Conservation (phyloP, 768 basidiomycete genomes). For the Boletus sp. region DNA sequence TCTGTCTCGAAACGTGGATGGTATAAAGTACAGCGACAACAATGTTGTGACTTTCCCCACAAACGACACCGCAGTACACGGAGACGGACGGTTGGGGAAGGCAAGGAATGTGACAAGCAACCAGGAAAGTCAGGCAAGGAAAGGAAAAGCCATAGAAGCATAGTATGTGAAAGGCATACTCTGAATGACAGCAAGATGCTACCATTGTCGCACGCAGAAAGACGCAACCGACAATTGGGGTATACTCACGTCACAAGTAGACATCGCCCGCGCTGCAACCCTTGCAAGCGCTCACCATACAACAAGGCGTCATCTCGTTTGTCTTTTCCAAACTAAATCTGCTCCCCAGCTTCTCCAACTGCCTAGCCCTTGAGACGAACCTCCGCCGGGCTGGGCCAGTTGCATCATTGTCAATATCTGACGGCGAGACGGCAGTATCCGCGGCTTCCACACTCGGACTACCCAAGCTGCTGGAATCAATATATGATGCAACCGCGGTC, state of each 20-base stretch:
- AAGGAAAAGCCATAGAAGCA: constrained; percentile 23
- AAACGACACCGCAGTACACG: constrained; percentile 7
- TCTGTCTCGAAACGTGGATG: constrained; percentile 12
- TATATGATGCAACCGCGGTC: constrained; percentile 25
- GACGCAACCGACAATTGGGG: neutral
- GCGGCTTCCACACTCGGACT: constrained; percentile 5
- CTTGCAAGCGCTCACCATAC: constrained; percentile 28
- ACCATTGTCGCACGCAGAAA: constrained; percentile 4
- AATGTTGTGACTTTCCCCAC: constrained; percentile 15
- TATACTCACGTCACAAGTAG: constrained; percentile 28
- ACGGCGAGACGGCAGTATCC: constrained; percentile 9
- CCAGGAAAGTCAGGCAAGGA: constrained; percentile 1
- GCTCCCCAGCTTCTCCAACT: constrained; percentile 58
- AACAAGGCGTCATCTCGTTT: constrained; percentile 17
- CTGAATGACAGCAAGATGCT: constrained; percentile 6
- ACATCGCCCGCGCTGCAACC: constrained; percentile 24
- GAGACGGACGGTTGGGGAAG: neutral
- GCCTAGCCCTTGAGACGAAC: constrained; percentile 62
- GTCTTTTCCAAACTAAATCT: constrained; percentile 45
- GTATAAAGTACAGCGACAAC: constrained; percentile 32
- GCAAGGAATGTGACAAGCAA: constrained; percentile 20
- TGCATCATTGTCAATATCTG: constrained; percentile 6
- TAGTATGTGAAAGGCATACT: constrained; percentile 8
- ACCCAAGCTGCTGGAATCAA: constrained; percentile 18
- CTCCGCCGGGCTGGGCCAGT: constrained; percentile 24